These are phyloP conservation scores for Pichiaceae sp. DNA, from an alignment of 1,139 yeast genomes.

Conservation along the genomic window DNA sequence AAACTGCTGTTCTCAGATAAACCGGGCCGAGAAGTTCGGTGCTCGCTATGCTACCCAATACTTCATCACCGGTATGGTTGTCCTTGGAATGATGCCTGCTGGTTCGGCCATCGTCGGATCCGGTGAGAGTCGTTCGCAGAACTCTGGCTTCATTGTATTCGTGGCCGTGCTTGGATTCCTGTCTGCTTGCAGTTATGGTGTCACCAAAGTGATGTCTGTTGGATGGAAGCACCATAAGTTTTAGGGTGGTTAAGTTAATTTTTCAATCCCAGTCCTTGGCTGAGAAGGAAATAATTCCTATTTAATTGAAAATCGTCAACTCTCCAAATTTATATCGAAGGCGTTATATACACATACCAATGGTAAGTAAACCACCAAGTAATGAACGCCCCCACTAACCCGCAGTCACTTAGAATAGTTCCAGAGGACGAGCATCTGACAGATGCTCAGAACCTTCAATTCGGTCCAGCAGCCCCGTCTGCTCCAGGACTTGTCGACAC, in stretches of 20 bases:
- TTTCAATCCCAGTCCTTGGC: too few relatives aligned
- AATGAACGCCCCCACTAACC: not conserved
- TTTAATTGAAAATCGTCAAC: not conserved
- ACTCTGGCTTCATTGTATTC: conserved; percentile 23
- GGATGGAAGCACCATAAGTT: conserved; percentile 18
- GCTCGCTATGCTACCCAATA: conserved; percentile 33
- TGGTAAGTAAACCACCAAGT: not conserved
- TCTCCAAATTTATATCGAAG: not conserved
- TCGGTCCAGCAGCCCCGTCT: conserved; percentile 47
- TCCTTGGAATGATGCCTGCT: conserved; percentile 37
- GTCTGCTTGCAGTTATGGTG: conserved; percentile 19
- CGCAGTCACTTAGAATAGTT: conserved; percentile 4
- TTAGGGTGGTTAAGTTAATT: too few relatives aligned
- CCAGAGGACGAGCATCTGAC: conserved; percentile 22
- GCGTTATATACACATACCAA: not conserved
- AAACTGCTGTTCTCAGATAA: conserved; percentile 36
- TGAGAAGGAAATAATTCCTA: not conserved
- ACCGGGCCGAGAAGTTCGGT: conserved; percentile 36
- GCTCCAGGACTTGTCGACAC: conserved; percentile 58
- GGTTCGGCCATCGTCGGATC: conserved; percentile 34
- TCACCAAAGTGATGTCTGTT: conserved; percentile 28
- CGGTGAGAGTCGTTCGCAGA: conserved; percentile 15
- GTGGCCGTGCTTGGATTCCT: conserved; percentile 23
- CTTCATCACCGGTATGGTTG: conserved; percentile 28
- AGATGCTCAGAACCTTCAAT: conserved; percentile 37